Base-by-base conservation (phyloP, 2,329 filamentous ascomycete species). In the Hirsutella minnesotensis region DNA sequence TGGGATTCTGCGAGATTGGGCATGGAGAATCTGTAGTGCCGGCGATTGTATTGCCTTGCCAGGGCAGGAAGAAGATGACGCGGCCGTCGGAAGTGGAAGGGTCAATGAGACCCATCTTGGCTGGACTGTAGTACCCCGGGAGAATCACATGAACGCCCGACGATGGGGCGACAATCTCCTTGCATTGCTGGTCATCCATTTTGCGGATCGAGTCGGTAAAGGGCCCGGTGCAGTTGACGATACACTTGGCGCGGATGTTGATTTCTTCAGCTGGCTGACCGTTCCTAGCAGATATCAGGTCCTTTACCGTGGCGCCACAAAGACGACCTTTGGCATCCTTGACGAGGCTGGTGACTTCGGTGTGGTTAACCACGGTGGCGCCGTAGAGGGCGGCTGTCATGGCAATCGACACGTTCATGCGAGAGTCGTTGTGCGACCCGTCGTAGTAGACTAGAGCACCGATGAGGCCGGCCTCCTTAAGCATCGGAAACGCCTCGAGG, bases 401-500 rank as follows among this genome's bases (percentile, higher is more conserved):
- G 19, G 83, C 85, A 39, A 92, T 72, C 9, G 83, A 86, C 37
- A 89, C 80, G 59, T 90, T 90, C 84, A 90, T 92, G 48, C 85
- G 79, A 20, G 85, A 87, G 59, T 92, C 85, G 57, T 92, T 90
- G 68, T 90, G 86, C 44, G 85, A 84, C 48, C 85, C 85, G 64
- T 92, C 82, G 58, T 90, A 90, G 71, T 92, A 92, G 31, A 90
- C 84, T 54, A 90, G 67, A 27, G 85, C 85, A 50, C 86, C 85
- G 41, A 87, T 74, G 15, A 90, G 67, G 47, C 78, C 77, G 42
- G 84, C 77, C 55, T 76, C 80, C 63, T 81, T 83, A 51, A 92
- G 65, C 75, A 88, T 83, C 19, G 85, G 85, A 55, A 89, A 89
- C 9, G 79, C 76, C 55, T 86, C 81, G 47, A 88, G 67, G 8